Percentiles rank a stretch among this genome's conserved stretches.
Evolutionary conservation across 1,284 basidiomycete genomes (phyloP).

Genomic region (Hemileia vastatrix): DNA sequence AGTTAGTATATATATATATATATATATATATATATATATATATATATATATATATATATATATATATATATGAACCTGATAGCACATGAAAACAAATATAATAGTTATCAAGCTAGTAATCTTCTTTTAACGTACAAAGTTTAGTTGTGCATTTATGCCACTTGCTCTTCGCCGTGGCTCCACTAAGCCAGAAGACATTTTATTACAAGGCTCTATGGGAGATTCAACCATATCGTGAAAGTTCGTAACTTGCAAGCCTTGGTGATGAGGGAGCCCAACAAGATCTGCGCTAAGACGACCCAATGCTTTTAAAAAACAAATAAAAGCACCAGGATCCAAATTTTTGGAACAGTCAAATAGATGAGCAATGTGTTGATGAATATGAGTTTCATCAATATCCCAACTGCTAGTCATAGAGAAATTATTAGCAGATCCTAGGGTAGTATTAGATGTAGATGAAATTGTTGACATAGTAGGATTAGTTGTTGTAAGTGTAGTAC

Average conservation of each 20-base stretch:
- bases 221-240: too few relatives aligned
- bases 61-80: too few relatives aligned
- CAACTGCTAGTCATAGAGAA: too few relatives aligned
- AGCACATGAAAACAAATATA: too few relatives aligned
- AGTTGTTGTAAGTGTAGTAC: background rate
- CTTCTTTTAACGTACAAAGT: slow-evolving; percentile 55
- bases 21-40: too few relatives aligned
- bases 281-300: slow-evolving; percentile 32
- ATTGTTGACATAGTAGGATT: slow-evolving; percentile 12
- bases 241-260: slow-evolving; percentile 24
- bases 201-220: slow-evolving; percentile 29
- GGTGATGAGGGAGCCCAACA: slow-evolving; percentile 16
- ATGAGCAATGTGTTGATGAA: slow-evolving; percentile 14
- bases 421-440: slow-evolving; percentile 4
- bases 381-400: slow-evolving; percentile 15
- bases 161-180: slow-evolving; percentile 63
- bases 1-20: too few relatives aligned
- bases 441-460: slow-evolving; percentile 12
- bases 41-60: too few relatives aligned
- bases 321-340: slow-evolving; percentile 18
- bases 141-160: slow-evolving; percentile 68
- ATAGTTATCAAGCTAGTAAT: background rate
- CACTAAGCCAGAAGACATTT: slow-evolving; percentile 14
- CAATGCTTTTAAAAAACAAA: slow-evolving; percentile 9
- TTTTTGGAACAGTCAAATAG: slow-evolving; percentile 20